A percentile compares a stretch with the other conserved stretches of the same genome.
These are phyloP conservation scores for Xylaria curta DNA, from an alignment of 495 filamentous ascomycete species.

Conservation along the genomic window DNA sequence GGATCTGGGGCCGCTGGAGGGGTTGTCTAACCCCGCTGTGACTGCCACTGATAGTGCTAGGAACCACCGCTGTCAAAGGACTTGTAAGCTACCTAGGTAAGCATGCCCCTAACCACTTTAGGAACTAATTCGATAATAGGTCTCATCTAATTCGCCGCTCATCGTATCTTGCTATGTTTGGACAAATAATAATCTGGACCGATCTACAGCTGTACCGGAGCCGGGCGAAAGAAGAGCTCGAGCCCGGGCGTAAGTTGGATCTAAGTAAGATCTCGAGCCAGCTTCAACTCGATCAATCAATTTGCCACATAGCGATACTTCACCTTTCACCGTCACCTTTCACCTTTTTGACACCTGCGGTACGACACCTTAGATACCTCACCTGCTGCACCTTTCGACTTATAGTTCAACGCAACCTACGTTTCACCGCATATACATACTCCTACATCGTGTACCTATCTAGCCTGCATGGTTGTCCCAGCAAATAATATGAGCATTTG, in stretches of 20 bases:
- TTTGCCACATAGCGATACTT: conserved; percentile 16
- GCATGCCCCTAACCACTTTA: neutral
- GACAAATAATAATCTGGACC: too few species aligned
- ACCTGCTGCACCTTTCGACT: conserved; percentile 7
- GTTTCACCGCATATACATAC: conserved; percentile 8
- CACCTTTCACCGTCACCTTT: neutral
- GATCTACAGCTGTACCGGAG: conserved; percentile 7
- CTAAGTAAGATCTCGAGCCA: neutral
- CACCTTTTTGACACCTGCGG: neutral
- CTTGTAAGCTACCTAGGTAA: neutral
- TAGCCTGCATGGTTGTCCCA: neutral
- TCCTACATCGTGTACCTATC: neutral
- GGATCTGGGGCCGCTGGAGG: neutral
- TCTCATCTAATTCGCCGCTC: conserved; percentile 19
- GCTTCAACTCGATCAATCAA: conserved; percentile 11
- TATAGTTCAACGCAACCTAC: neutral
- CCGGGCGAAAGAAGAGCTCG: conserved; percentile 9
- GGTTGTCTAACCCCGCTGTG: conserved; percentile 7
- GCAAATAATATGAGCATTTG: neutral
- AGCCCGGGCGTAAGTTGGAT: neutral
- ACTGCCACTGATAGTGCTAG: conserved; percentile 2
- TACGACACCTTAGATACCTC: neutral
- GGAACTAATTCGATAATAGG: conserved; percentile 18
- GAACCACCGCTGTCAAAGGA: neutral
- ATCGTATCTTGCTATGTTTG: neutral